Base-by-base conservation (phyloP, 2,329 filamentous ascomycete species). In the Sarocladium strictum region DNA sequence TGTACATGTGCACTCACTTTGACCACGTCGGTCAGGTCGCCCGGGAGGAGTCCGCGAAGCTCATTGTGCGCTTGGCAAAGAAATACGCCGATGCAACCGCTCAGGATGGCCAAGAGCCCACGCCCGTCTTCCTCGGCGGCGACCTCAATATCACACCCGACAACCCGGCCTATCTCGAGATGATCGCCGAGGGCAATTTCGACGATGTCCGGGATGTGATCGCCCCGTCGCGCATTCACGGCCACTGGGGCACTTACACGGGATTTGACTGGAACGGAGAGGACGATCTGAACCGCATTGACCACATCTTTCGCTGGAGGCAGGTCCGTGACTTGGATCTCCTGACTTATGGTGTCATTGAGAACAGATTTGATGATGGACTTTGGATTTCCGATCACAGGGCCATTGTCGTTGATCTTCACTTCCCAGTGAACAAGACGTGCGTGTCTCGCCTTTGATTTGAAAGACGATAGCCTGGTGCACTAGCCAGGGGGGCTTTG, bases 1-100 rank as follows among this genome's bases (percentile, higher is more conserved):
- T 77, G 2, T 74, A 73, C 15, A 69, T 78, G 67, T 76, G 74
- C 61, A 82, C 79, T 5, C 79, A 82, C 60, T 72, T 81, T 15
- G 79, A 82, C 59, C 69, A 82, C 56, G 59, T 68, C 17, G 77
- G 78, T 2, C 58, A 63, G 3, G 59, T 60, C 3, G 68, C 75
- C 2, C 67, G 77, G 5, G 64, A 66, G 61, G 75, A 65, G 60
- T 70, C 60, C 61, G 76, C 59, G 61, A 70, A 64, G 59, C 73
- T 62, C 4, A 62, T 79, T 21, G 64, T 70, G 54, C 26, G 58
- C 5, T n/a, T 69, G 3, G 63, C 68, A 2, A 55, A 60, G 14
- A 58, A 61, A n/a, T 69, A 63, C 65, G 27, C 33, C 2, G 53
- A 57, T 19, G 53, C 56, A n/a, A 47, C 47, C 15, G 51, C 55